Base-by-base conservation (phyloP, 208 protist species). In the Zelonia costaricensis region DNA sequence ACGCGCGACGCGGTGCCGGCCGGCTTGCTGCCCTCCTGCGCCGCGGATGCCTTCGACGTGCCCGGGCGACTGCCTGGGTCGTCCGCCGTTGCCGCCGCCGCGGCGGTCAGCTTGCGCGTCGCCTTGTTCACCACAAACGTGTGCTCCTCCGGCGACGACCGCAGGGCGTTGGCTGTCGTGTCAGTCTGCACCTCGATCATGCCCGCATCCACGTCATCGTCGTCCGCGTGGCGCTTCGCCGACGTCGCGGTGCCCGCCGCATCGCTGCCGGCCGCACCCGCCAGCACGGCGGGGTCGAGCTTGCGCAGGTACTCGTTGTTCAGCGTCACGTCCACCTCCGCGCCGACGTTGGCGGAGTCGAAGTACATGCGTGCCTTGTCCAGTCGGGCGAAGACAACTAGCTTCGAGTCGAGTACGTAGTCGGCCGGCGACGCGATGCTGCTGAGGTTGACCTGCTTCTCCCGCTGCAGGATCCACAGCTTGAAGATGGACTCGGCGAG, bases 401-500 rank as follows among this genome's bases (percentile, higher is more conserved):
- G 62, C 49, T 87, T 73, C 18, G 75, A 68, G 46, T 69, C 67
- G 3, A 94, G 40, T 27, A 94, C 71, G 59, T 84, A 85, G 59
- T 94, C 88, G 3, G 59, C 67, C 6, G 82, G 73, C 0, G 65
- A 73, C 15, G 84, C 81, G 52, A 91, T 76, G 57, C 62, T 69
- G 51, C 80, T 76, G 16, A 91, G 49, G 51, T 91, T 88, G n/a
- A 58, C 62, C 51, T 80, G 55, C 44, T 78, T 68, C 10, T 75
- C 58, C 36, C 63, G 55, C 46, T 94, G 88, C 44, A 80, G 49
- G 33, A 76, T 48, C 82, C 82, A 94, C n/a, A 75, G 73, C 15
- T 84, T 66, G 62, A 80, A 87, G 22, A 91, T 60, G n/a, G 49
- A 76, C 51, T 88, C 70, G 0, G 81, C 79, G 10, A 94, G 70